phyloP scores from a whole-genome alignment of 1,284 basidiomycete species.

The Xerocomus amazonicus region DNA sequence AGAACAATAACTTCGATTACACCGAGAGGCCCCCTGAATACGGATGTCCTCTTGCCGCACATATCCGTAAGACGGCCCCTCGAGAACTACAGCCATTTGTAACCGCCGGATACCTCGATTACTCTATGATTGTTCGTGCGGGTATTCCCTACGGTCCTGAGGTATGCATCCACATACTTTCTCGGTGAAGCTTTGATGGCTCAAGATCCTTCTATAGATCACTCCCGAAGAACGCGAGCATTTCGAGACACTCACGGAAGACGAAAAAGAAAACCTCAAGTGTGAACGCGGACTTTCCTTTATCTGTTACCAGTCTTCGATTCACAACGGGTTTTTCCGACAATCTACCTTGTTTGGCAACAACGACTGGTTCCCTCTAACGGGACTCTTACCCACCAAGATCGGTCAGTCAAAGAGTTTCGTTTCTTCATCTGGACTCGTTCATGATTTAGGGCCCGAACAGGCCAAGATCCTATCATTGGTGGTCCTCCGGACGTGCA shows the following conservation, averaged over 20 bases:
- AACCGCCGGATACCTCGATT: not conserved
- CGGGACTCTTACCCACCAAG: not conserved
- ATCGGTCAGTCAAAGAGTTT: not conserved
- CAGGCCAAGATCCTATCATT: not conserved
- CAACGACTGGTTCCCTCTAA: not conserved
- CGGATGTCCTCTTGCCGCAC: not conserved
- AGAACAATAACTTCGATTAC: not conserved
- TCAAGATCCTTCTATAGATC: not conserved
- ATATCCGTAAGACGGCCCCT: not conserved
- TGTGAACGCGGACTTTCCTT: not conserved
- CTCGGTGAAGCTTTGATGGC: not conserved
- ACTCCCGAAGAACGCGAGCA: not conserved
- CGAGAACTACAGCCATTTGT: not conserved
- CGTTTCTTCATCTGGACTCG: not conserved
- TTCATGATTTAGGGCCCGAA: not conserved
- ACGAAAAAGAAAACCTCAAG: not conserved
- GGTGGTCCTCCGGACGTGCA: not conserved
- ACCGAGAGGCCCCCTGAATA: not conserved
- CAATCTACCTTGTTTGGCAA: not conserved
- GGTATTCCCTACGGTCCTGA: slow-evolving; percentile 1
- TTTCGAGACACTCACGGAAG: not conserved
- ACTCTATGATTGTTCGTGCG: not conserved
- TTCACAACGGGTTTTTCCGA: not conserved
- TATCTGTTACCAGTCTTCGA: not conserved
- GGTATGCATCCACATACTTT: not conserved